Evolutionary conservation across 2,329 filamentous ascomycete species (phyloP).

Genomic region (Aspergillus unguis): DNA sequence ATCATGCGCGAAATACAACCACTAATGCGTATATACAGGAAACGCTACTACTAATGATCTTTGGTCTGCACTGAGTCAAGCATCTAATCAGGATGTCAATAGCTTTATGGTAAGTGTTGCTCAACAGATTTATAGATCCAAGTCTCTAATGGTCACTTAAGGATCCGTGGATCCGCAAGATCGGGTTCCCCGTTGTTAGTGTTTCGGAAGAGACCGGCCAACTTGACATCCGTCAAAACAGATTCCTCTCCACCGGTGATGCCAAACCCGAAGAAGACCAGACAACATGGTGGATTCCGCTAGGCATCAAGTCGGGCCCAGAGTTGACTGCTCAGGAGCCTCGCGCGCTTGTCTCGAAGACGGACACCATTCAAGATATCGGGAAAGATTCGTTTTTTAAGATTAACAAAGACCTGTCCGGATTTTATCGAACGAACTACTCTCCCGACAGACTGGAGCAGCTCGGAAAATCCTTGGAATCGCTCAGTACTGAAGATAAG

Average conservation of each 20-base stretch:
- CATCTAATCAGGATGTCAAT: conserved; percentile 81
- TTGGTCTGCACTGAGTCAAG: conserved; percentile 83
- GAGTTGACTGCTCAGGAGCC: conserved; percentile 61
- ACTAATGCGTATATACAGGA: conserved; percentile 26
- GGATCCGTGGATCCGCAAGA: conserved; percentile 89
- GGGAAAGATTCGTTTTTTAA: conserved; percentile 85
- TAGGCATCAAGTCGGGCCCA: conserved; percentile 75
- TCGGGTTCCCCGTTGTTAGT: conserved; percentile 88
- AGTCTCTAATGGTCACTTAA: conserved; percentile 22
- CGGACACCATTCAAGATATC: conserved; percentile 64
- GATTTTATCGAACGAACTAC: conserved; percentile 92
- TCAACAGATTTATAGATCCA: neutral
- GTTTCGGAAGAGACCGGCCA: conserved; percentile 79
- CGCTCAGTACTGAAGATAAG: conserved; percentile 80
- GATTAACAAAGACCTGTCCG: conserved; percentile 83
- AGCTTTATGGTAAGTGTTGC: conserved; percentile 65
- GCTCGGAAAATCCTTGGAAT: conserved; percentile 71
- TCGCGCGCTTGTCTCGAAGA: conserved; percentile 69
- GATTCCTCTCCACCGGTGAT: conserved; percentile 89
- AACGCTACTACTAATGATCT: conserved; percentile 89
- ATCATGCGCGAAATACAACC: neutral
- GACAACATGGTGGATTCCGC: conserved; percentile 93
- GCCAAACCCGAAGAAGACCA: conserved; percentile 86
- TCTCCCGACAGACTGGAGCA: conserved; percentile 77
- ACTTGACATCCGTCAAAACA: conserved; percentile 76